Percentiles rank a stretch among this genome's conserved stretches.
Conservation (phyloP, 176 grass and related monocot species). For the Musa acuminata region DNA sequence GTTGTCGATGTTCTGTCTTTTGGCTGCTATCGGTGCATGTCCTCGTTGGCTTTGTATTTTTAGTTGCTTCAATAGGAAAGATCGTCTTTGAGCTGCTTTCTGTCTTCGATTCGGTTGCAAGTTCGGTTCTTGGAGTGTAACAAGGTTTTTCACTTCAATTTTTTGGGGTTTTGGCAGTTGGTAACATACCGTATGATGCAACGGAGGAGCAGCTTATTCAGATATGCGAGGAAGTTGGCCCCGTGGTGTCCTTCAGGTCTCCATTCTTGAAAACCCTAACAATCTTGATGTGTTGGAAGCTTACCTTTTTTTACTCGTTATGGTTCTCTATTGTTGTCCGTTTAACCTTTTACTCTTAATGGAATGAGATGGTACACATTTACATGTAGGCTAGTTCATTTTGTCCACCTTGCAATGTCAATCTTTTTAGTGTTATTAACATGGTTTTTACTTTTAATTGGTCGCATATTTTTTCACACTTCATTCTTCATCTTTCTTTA, state of each 20-base stretch:
- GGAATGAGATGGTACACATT: no score
- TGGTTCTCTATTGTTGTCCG: not conserved
- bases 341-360: not conserved
- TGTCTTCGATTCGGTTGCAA: not conserved
- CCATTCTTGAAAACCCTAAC: constrained; percentile 6
- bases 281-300: not conserved
- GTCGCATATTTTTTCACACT: not conserved
- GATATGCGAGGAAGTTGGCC: constrained; percentile 92
- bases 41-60: not conserved
- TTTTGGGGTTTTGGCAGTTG: constrained; percentile 53
- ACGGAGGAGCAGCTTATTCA: constrained; percentile 91
- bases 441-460: not conserved
- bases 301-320: no score
- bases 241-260: constrained; percentile 94
- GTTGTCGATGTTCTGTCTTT: not conserved
- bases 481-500: not conserved
- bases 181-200: constrained; percentile 88
- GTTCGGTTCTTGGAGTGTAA: not conserved
- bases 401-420: no score
- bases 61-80: not conserved
- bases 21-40: not conserved
- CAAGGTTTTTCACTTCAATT: not conserved
- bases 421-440: not conserved
- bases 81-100: not conserved
- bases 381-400: no score